Conservation (phyloP, 2,329 filamentous ascomycete species). For the Metarhizium album region DNA sequence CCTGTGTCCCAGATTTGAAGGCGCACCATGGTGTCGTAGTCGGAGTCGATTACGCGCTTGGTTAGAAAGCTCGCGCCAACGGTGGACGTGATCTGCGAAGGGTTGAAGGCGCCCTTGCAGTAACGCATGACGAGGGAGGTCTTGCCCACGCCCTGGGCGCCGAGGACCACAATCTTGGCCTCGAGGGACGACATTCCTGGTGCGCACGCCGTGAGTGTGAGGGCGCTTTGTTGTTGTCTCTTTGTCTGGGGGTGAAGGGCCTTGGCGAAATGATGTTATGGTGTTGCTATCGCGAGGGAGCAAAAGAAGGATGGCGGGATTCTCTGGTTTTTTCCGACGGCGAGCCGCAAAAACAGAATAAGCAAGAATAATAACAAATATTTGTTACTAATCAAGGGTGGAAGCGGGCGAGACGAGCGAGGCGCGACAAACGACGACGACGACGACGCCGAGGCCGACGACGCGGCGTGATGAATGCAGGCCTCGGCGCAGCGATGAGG, state of each 20-base stretch:
- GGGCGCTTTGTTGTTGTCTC: too few relatives aligned
- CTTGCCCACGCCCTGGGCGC: slow-evolving; percentile 70
- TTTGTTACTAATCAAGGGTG: too few relatives aligned
- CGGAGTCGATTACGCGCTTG: slow-evolving; percentile 69
- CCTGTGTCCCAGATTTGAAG: slow-evolving; percentile 94
- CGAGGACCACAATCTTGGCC: slow-evolving; percentile 73
- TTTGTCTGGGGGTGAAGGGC: too few relatives aligned
- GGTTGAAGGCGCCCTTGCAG: slow-evolving; percentile 61
- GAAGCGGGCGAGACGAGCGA: neutral
- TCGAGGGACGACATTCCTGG: slow-evolving; percentile 56
- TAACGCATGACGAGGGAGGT: slow-evolving; percentile 69
- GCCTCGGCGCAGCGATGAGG: neutral
- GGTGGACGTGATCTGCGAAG: slow-evolving; percentile 55
- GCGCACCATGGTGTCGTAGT: slow-evolving; percentile 78
- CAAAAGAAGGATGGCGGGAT: too few relatives aligned
- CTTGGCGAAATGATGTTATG: too few relatives aligned
- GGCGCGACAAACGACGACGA: neutral
- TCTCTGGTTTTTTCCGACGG: too few relatives aligned
- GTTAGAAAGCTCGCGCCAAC: slow-evolving; percentile 72
- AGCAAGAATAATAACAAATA: too few relatives aligned
- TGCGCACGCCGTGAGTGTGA: neutral
- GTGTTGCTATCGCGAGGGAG: too few relatives aligned
- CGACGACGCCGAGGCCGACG: neutral
- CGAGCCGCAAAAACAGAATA: too few relatives aligned
- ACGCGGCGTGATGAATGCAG: neutral